Percentiles rank a stretch among this genome's conserved stretches.
Conservation (phyloP, 129 eudicot genomes). For the sunflower (Helianthus annuus) region DNA sequence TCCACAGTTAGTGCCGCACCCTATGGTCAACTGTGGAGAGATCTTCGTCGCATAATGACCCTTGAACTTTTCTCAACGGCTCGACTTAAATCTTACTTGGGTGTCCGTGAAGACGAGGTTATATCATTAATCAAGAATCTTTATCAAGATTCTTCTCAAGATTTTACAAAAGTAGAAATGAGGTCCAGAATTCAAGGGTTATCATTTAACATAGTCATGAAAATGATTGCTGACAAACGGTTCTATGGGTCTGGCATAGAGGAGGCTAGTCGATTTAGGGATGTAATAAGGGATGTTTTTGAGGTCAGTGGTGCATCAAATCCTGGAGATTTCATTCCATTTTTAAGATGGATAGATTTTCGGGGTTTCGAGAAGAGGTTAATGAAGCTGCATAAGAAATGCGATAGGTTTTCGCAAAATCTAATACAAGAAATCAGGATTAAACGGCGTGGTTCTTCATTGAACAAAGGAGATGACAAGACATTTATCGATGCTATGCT, state of each 20-base stretch:
- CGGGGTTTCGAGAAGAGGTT: conserved; percentile 40
- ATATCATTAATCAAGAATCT: conserved; percentile 23
- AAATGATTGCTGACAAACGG: conserved; percentile 46
- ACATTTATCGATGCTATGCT: conserved; percentile 54
- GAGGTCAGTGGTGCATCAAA: conserved; percentile 36
- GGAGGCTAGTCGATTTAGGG: conserved; percentile 24
- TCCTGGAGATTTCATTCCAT: conserved; percentile 41
- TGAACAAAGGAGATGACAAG: conserved; percentile 2
- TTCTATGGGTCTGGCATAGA: conserved; percentile 27
- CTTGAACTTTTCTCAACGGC: conserved; percentile 38
- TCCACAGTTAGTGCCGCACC: conserved; percentile 39
- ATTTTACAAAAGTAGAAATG: conserved; percentile 32
- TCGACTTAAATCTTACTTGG: conserved; percentile 14
- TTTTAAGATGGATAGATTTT: conserved; percentile 45
- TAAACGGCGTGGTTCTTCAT: background rate
- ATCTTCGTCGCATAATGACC: conserved; percentile 37
- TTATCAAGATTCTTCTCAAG: background rate
- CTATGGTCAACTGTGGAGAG: conserved; percentile 47
- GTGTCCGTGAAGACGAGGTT: conserved; percentile 29
- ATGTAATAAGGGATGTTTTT: conserved; percentile 22
- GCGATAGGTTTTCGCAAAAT: conserved; percentile 46
- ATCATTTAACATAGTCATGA: conserved; percentile 45
- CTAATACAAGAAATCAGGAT: conserved; percentile 42
- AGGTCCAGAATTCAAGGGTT: conserved; percentile 33
- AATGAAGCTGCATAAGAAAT: conserved; percentile 19